Evolutionary conservation across 805 yeast species (phyloP).

Genomic region (Starmerella stellata): DNA sequence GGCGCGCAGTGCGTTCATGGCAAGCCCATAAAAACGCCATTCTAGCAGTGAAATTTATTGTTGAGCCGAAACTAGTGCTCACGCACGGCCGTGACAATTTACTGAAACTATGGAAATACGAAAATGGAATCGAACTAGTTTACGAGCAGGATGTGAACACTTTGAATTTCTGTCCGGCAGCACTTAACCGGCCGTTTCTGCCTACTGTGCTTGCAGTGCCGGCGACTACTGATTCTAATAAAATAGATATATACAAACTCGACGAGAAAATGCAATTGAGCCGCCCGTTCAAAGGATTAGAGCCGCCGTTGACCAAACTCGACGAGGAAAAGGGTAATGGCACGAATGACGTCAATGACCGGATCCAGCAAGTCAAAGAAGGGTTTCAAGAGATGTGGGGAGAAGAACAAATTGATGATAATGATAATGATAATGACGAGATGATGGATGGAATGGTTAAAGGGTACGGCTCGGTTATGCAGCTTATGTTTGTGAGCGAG

Average conservation of each 20-base stretch:
- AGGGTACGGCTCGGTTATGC: slow-evolving; percentile 37
- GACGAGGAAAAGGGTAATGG: not conserved
- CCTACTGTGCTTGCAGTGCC: slow-evolving; percentile 36
- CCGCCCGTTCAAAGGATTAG: slow-evolving; percentile 14
- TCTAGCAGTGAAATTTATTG: slow-evolving; percentile 31
- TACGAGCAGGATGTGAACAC: slow-evolving; percentile 52
- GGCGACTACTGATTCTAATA: slow-evolving; percentile 43
- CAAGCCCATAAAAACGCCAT: slow-evolving; percentile 38
- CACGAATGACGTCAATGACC: not conserved
- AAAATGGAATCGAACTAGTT: slow-evolving; percentile 11
- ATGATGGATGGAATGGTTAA: too few species aligned
- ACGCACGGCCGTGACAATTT: slow-evolving; percentile 56
- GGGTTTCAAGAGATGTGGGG: not conserved
- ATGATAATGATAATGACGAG: not conserved
- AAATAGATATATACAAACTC: slow-evolving; percentile 42
- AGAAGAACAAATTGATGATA: slow-evolving; percentile 4
- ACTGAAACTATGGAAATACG: slow-evolving; percentile 19
- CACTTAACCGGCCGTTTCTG: slow-evolving; percentile 19
- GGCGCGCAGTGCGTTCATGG: slow-evolving; percentile 42
- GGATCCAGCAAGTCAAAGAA: not conserved
- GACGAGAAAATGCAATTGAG: slow-evolving; percentile 7
- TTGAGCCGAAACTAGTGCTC: slow-evolving; percentile 28
- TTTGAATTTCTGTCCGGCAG: slow-evolving; percentile 54
- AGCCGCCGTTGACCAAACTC: not conserved
- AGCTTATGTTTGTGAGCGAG: slow-evolving; percentile 35